Evolutionary conservation across 768 basidiomycete genomes (phyloP).

Genomic region (Suillus subaureus): DNA sequence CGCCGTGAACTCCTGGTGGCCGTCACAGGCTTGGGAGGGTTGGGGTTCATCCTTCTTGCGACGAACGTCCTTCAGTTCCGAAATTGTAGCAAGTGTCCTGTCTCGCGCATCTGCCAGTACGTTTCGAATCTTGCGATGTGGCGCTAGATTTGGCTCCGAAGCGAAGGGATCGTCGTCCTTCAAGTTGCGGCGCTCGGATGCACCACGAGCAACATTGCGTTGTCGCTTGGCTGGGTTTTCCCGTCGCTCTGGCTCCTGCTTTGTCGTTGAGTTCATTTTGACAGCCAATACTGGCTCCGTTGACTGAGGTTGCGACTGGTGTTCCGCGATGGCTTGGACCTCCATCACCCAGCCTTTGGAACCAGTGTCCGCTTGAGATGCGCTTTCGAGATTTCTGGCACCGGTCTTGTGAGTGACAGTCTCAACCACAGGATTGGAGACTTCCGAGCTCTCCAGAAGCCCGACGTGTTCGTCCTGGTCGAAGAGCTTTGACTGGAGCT

Average conservation of each 20-base stretch:
- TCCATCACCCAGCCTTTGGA: background rate
- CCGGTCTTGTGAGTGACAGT: background rate
- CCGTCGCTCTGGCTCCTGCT: background rate
- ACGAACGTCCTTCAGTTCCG: background rate
- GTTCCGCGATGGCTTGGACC: background rate
- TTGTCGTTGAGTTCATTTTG: background rate
- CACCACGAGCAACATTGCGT: background rate
- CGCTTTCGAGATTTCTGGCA: background rate
- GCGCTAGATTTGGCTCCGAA: background rate
- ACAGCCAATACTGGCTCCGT: background rate
- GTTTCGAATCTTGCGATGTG: background rate
- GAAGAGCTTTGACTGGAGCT: slow-evolving; percentile 1
- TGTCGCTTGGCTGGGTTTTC: background rate
- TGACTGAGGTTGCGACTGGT: background rate
- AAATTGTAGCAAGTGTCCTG: background rate
- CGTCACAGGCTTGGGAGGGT: background rate
- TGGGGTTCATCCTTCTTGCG: background rate
- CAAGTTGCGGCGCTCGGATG: background rate
- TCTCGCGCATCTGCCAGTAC: background rate
- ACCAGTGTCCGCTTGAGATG: background rate
- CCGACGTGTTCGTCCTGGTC: background rate
- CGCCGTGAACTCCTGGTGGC: background rate
- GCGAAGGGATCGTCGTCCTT: background rate
- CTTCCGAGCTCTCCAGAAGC: background rate
- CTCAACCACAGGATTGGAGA: background rate